phyloP scores from a whole-genome alignment of 2,329 filamentous ascomycete species.

The Cladosporium cucumerinum region DNA sequence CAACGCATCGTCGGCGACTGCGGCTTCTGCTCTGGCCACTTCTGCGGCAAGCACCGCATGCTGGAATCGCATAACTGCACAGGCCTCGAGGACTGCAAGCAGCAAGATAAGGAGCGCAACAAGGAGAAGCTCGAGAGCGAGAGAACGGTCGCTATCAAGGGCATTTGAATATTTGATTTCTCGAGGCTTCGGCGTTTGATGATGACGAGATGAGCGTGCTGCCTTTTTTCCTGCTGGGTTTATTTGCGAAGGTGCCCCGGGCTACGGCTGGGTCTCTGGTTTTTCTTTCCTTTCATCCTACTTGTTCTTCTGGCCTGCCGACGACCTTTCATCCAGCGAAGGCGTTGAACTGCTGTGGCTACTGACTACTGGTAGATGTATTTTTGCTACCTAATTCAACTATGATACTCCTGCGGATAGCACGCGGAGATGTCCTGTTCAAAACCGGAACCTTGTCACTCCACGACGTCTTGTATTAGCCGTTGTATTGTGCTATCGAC shows the following conservation, averaged over 20 bases:
- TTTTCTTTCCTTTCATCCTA: not conserved
- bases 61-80: conserved; percentile 92
- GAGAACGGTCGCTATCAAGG: conserved; percentile 89
- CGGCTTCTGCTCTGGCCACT: conserved; percentile 88
- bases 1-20: conserved; percentile 96
- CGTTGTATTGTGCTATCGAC: too few species aligned
- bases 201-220: conserved; percentile 11
- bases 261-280: not conserved
- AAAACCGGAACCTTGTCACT: too few species aligned
- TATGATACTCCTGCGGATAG: not conserved
- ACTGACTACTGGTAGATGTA: not conserved
- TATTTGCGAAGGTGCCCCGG: conserved; percentile 5
- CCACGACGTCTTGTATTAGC: too few species aligned
- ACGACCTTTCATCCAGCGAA: conserved; percentile 14
- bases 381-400: not conserved
- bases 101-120: conserved; percentile 92
- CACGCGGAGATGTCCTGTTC: not conserved
- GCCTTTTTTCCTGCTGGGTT: not conserved
- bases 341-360: conserved; percentile 1
- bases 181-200: not conserved
- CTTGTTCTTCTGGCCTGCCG: not conserved
- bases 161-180: conserved; percentile 56
- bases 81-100: conserved; percentile 94
- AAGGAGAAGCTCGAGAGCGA: conserved; percentile 88
- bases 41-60: conserved; percentile 91